These are phyloP conservation scores for Prunus mume DNA, from an alignment of 306 rosid species.

Conservation along the genomic window DNA sequence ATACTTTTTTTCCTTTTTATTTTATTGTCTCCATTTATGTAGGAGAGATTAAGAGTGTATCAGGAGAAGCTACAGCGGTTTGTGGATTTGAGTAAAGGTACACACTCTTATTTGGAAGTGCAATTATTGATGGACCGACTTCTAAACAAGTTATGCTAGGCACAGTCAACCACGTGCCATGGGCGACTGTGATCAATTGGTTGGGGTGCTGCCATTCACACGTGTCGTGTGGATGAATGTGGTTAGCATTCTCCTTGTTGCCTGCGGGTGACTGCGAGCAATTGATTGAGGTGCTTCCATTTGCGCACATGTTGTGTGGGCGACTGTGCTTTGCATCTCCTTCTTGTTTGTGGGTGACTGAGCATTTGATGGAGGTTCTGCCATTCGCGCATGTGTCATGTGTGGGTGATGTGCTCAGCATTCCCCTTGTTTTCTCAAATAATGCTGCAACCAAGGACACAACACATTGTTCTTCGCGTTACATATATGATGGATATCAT, in stretches of 20 bases:
- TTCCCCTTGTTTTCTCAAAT: not conserved
- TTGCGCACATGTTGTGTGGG: not conserved
- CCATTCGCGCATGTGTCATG: not conserved
- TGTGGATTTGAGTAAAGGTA: conserved; percentile 68
- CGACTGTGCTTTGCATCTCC: not conserved
- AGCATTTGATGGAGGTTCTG: not conserved
- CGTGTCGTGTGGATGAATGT: not conserved
- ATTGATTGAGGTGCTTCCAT: not conserved
- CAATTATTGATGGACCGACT: not conserved
- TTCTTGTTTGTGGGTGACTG: not conserved
- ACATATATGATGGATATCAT: not conserved
- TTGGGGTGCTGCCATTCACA: not conserved
- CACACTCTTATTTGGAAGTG: conserved; percentile 1
- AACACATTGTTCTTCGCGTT: not conserved
- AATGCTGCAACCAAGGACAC: not conserved
- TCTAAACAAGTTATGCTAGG: not conserved
- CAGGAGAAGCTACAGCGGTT: conserved; percentile 60
- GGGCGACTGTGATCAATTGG: not conserved
- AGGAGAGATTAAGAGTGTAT: conserved; percentile 78
- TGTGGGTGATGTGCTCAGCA: not conserved
- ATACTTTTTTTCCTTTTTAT: conserved; percentile 4
- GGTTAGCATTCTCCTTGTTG: not conserved
- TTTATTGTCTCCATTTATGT: conserved; percentile 14
- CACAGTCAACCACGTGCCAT: not conserved
- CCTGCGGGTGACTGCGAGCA: not conserved